These are phyloP conservation scores for Curvularia spicifera DNA, from an alignment of 2,329 filamentous ascomycete genomes.

Conservation along the genomic window DNA sequence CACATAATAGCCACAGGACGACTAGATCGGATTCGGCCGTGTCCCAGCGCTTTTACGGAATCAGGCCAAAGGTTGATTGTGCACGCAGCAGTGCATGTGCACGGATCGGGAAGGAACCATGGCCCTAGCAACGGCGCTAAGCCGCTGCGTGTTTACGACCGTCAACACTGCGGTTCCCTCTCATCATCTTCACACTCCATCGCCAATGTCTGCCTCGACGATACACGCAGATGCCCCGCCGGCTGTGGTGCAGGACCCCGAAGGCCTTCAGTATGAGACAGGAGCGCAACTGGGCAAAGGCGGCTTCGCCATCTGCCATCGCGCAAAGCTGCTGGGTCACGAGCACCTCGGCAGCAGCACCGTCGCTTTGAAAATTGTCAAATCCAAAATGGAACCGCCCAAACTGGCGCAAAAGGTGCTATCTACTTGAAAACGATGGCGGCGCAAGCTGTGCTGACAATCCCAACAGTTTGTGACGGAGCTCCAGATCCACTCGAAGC, in stretches of 20 bases:
- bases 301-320: conserved; percentile 82
- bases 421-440: conserved; percentile 30
- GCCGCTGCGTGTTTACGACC: conserved; percentile 18
- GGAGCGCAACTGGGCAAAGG: conserved; percentile 79
- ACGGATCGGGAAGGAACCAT: conserved; percentile 12
- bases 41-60: neutral
- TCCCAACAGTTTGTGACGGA: conserved; percentile 71
- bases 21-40: conserved; percentile 6
- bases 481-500: conserved; percentile 97
- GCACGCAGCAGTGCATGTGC: conserved; percentile 14
- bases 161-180: conserved; percentile 34
- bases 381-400: conserved; percentile 75
- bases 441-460: conserved; percentile 29
- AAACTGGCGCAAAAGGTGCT: conserved; percentile 84
- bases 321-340: conserved; percentile 67
- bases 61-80: conserved; percentile 7
- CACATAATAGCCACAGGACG: conserved; percentile 5
- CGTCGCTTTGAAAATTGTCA: conserved; percentile 82
- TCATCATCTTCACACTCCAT: conserved; percentile 35
- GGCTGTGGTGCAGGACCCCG: conserved; percentile 69
- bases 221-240: conserved; percentile 60
- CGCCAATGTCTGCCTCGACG: conserved; percentile 52
- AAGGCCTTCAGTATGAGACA: conserved; percentile 74
- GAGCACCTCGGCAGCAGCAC: conserved; percentile 66
- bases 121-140: conserved; percentile 21